These are phyloP conservation scores for Zea luxurians DNA, from an alignment of 176 grass and related monocot species.

Conservation along the genomic window DNA sequence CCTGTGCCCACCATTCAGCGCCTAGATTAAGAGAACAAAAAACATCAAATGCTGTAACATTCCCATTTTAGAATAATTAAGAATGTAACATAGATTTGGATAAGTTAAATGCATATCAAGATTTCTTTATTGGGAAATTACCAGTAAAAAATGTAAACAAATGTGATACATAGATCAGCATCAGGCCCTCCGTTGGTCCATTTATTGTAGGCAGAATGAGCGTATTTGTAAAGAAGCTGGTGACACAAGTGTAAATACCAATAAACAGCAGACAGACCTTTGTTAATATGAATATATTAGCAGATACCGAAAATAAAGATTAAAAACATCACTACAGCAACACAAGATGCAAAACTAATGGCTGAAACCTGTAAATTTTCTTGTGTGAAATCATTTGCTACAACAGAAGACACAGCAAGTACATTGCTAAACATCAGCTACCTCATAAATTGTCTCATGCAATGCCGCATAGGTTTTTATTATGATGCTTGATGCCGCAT, in stretches of 20 bases:
- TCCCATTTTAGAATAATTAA: neutral
- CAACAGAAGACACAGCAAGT: neutral
- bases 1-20: constrained; percentile 99
- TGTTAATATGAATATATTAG: constrained; percentile 19
- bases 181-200: constrained; percentile 97
- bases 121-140: constrained; percentile 33
- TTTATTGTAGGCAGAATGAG: constrained; percentile 90
- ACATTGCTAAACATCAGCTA: neutral
- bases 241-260: constrained; percentile 26
- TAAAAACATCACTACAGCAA: constrained; percentile 8
- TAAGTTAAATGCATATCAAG: neutral
- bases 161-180: constrained; percentile 92
- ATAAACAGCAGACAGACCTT: constrained; percentile 12
- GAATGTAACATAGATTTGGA: constrained; percentile 7
- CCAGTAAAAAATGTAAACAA: constrained; percentile 81
- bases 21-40: constrained; percentile 41
- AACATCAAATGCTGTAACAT: constrained; percentile 13
- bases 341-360: constrained; percentile 15
- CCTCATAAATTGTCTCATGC: neutral
- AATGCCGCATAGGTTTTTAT: neutral
- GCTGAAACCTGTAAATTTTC: neutral
- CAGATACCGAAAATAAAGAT: constrained; percentile 20
- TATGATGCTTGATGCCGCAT: too few relatives aligned
- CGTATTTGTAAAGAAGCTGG: constrained; percentile 96
- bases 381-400: neutral